These are phyloP conservation scores for Paraleonurus japonicus DNA, from an alignment of 257 asterid genomes.

Conservation along the genomic window DNA sequence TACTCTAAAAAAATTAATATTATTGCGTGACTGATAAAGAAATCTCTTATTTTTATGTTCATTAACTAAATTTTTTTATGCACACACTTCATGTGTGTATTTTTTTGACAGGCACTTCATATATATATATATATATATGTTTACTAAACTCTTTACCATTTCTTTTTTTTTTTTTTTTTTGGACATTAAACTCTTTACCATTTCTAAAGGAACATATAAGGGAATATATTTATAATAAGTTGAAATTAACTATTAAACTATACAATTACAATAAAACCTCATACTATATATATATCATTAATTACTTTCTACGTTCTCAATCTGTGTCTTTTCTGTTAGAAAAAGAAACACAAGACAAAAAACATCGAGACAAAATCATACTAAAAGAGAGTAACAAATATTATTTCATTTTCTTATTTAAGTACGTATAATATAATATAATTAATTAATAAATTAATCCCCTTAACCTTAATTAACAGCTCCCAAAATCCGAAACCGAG, in stretches of 20 bases:
- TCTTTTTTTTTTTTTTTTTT: too few relatives aligned
- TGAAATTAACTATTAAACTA: slow-evolving; percentile 21
- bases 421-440: neutral
- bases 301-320: slow-evolving; percentile 13
- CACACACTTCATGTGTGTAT: too few relatives aligned
- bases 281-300: slow-evolving; percentile 3
- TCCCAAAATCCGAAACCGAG: slow-evolving; percentile 45
- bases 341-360: neutral
- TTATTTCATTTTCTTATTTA: slow-evolving; percentile 6
- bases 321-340: slow-evolving; percentile 23
- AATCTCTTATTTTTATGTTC: too few relatives aligned
- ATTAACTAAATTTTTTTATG: too few relatives aligned
- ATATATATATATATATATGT: too few relatives aligned
- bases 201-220: too few relatives aligned
- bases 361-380: neutral
- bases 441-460: neutral
- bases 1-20: too few relatives aligned
- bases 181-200: too few relatives aligned
- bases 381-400: neutral
- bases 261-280: slow-evolving; percentile 41
- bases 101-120: too few relatives aligned
- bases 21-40: too few relatives aligned
- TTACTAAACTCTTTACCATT: too few relatives aligned
- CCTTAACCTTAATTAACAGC: slow-evolving; percentile 25
- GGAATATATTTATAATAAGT: neutral